Evolutionary conservation across 163 green algal genomes (phyloP).

Genomic region (Coccomyxa subellipsoidea): DNA sequence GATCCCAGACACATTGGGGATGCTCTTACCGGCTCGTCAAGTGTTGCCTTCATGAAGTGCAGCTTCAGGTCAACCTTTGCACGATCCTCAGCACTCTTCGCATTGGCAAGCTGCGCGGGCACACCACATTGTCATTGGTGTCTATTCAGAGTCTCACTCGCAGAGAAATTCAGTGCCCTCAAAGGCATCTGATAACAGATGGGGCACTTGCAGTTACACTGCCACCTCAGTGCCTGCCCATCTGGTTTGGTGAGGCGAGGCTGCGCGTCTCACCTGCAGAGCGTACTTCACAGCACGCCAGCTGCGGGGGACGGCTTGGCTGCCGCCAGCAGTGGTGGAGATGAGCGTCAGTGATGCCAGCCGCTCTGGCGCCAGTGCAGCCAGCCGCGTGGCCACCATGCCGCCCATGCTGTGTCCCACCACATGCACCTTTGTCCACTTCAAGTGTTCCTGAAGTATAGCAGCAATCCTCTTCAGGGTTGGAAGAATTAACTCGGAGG

Average conservation of each 20-base stretch:
- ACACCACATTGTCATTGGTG: neutral
- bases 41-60: constrained; percentile 45
- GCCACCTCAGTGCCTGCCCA: neutral
- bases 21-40: constrained; percentile 27
- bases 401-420: constrained; percentile 65
- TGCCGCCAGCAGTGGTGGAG: constrained; percentile 36
- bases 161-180: too few relatives aligned
- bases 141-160: neutral
- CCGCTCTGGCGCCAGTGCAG: constrained; percentile 32
- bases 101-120: neutral
- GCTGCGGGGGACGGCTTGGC: constrained; percentile 38
- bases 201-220: neutral
- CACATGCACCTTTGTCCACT: constrained; percentile 54
- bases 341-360: constrained; percentile 50
- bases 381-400: constrained; percentile 61
- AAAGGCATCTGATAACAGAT: neutral
- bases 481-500: too few relatives aligned
- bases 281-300: constrained; percentile 28
- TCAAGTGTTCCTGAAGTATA: constrained; percentile 48
- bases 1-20: too few relatives aligned
- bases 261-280: constrained; percentile 17
- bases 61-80: constrained; percentile 49
- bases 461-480: too few relatives aligned
- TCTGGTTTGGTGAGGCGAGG: neutral
- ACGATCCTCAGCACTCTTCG: constrained; percentile 14